Conservation (phyloP, 768 basidiomycete genomes). For the Boletus huronensis region DNA sequence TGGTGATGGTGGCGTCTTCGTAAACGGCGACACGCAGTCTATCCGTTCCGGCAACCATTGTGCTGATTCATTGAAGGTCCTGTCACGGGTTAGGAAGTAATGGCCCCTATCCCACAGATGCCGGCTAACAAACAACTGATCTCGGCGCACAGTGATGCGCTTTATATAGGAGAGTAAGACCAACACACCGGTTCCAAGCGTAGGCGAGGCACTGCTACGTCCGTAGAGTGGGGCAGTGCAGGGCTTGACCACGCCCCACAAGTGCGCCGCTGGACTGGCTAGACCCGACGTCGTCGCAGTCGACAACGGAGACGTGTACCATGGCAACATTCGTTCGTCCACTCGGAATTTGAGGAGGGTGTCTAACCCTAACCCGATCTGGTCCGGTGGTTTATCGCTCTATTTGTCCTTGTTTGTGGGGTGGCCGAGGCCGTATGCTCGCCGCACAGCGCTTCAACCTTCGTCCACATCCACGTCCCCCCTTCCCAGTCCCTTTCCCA, state of each 20-base stretch:
- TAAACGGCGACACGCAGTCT: not conserved
- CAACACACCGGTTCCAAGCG: not conserved
- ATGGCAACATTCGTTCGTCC: conserved; percentile 11
- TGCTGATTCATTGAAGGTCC: not conserved
- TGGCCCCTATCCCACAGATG: not conserved
- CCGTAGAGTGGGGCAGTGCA: conserved; percentile 7
- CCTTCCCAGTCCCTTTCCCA: not conserved
- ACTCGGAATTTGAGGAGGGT: not conserved
- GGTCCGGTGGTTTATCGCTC: not conserved
- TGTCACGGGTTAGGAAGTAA: not conserved
- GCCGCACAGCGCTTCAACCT: conserved; percentile 24
- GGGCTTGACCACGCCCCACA: too few species aligned
- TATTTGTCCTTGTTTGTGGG: conserved; percentile 30
- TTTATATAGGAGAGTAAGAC: not conserved
- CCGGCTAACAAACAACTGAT: conserved; percentile 13
- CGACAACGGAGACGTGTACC: not conserved
- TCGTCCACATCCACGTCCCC: conserved; percentile 22
- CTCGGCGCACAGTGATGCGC: not conserved
- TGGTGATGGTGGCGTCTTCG: not conserved
- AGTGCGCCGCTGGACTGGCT: not conserved
- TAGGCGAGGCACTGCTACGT: too few species aligned
- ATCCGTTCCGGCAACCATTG: not conserved
- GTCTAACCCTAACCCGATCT: conserved; percentile 23
- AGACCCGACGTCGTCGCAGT: not conserved
- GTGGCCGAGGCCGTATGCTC: conserved; percentile 20